Evolutionary conservation across 345 rosid genomes (phyloP).

Genomic region (Lumnitzera racemosa): DNA sequence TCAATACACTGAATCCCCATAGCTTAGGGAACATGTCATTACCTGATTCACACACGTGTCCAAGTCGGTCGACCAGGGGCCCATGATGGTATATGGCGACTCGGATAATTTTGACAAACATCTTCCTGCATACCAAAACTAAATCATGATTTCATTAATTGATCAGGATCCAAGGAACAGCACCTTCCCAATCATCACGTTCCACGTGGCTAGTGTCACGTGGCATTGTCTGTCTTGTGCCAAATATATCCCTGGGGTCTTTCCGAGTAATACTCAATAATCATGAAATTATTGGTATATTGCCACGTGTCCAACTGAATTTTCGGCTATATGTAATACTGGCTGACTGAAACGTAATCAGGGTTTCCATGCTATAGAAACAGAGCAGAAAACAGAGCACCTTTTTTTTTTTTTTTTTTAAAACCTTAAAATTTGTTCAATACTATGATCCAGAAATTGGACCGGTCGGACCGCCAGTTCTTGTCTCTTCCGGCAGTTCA

Average conservation of each 20-base stretch:
- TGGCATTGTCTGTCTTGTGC: conserved; percentile 5
- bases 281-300: background rate
- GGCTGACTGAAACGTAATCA: background rate
- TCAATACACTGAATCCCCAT: background rate
- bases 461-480: conserved; percentile 43
- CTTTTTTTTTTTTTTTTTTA: background rate
- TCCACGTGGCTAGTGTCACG: conserved; percentile 29
- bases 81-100: too few species aligned
- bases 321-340: background rate
- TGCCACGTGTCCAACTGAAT: conserved; percentile 31
- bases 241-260: conserved; percentile 5
- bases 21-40: conserved; percentile 20
- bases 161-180: conserved; percentile 23
- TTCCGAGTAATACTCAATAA: conserved; percentile 5
- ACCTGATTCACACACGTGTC: conserved; percentile 19
- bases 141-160: background rate
- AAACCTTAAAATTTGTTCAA: background rate
- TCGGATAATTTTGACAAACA: background rate
- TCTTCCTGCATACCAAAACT: background rate
- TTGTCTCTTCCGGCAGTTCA: conserved; percentile 65
- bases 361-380: background rate
- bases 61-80: conserved; percentile 12
- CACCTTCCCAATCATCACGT: background rate
- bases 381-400: background rate
- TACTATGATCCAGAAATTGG: conserved; percentile 29